Conservation (phyloP, 228 moss, liverwort and hornwort species). For the Sphagnum fallax region DNA sequence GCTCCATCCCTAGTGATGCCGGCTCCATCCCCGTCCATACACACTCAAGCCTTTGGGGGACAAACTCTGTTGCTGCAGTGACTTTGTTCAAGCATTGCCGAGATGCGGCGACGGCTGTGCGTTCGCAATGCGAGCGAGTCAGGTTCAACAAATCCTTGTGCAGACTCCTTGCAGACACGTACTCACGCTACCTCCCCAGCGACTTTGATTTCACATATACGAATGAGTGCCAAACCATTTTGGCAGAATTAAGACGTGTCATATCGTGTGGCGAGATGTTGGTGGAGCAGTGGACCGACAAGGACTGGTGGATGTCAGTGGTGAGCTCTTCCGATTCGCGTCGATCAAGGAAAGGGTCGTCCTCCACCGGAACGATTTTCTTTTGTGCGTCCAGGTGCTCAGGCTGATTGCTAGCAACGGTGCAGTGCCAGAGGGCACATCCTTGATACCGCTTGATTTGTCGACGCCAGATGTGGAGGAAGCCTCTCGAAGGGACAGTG, state of each 20-base stretch:
- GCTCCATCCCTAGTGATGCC: too few species aligned
- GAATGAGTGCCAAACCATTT: conserved; percentile 30
- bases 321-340: conserved; percentile 18
- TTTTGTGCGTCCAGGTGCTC: conserved; percentile 24
- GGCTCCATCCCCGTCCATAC: too few species aligned
- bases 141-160: conserved; percentile 42
- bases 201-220: conserved; percentile 24
- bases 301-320: conserved; percentile 37
- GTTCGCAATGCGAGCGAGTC: neutral
- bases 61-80: too few species aligned
- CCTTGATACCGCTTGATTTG: conserved; percentile 32
- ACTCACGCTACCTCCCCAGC: conserved; percentile 27
- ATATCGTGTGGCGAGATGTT: conserved; percentile 28
- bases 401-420: conserved; percentile 32
- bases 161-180: conserved; percentile 38
- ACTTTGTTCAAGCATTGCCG: too few species aligned
- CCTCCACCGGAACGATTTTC: conserved; percentile 31
- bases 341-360: conserved; percentile 34
- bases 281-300: too few species aligned
- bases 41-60: too few species aligned
- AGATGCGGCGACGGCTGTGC: too few species aligned
- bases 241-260: conserved; percentile 42
- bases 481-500: conserved; percentile 26
- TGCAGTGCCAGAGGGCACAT: conserved; percentile 22
- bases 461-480: conserved; percentile 34